A percentile compares a stretch with the other conserved stretches of the same genome.
phyloP scores from a whole-genome alignment of 345 rosid genomes.

The Syzygium oleosum region DNA sequence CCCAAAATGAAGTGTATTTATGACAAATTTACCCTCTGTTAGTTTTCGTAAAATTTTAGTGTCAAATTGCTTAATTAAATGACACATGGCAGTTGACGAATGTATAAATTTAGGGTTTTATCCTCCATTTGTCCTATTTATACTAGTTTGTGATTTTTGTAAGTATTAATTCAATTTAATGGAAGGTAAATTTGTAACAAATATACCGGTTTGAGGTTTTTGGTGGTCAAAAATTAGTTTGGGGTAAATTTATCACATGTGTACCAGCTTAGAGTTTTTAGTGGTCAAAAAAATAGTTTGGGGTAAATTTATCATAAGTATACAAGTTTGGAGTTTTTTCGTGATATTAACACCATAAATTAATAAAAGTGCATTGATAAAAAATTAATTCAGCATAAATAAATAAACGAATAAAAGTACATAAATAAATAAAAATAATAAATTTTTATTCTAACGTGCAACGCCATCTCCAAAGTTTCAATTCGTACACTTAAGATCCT shows the following conservation, averaged over 20 bases:
- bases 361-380: no score
- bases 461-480: no score
- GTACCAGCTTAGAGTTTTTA: accelerated
- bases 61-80: accelerated
- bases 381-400: no score
- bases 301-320: accelerated
- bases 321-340: accelerated
- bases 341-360: no score
- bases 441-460: no score
- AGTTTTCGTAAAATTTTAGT: not conserved
- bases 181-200: accelerated
- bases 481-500: no score
- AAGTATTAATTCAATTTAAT: not conserved
- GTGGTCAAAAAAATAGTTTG: accelerated
- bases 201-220: no score
- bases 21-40: not conserved
- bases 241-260: accelerated
- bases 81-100: accelerated
- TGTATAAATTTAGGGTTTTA: accelerated
- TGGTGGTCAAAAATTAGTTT: no score
- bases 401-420: no score
- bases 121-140: accelerated
- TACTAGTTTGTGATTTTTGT: not conserved
- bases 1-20: accelerated
- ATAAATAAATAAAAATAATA: no score